Conservation (phyloP, 1,139 yeast genomes). For the Sugiyamaella xylanicola region DNA sequence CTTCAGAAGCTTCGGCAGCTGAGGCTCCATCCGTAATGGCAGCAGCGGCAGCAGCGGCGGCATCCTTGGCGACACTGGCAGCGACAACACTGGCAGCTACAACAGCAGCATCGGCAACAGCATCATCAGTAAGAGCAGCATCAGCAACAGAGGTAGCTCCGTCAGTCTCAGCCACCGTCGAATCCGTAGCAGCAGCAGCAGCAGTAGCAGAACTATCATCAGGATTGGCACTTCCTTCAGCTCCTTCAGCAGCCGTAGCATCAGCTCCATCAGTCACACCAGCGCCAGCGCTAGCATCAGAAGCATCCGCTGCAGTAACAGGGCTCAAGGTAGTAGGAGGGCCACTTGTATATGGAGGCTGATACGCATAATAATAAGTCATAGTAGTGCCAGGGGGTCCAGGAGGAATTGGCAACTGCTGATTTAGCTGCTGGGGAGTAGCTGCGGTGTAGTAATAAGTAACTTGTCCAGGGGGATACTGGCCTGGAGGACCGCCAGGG, state of each 20-base stretch:
- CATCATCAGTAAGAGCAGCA: neutral
- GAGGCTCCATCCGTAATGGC: neutral
- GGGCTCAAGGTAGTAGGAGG: no score
- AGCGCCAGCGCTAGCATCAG: constrained; percentile 1
- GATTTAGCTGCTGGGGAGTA: constrained; percentile 5
- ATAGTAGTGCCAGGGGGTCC: constrained; percentile 2
- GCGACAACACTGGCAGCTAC: neutral
- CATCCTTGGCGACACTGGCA: neutral
- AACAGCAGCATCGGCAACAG: neutral
- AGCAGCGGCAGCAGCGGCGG: constrained; percentile 5
- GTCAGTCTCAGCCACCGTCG: neutral
- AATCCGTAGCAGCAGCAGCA: neutral
- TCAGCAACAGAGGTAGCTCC: neutral
- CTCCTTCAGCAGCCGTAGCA: neutral
- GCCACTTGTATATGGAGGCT: neutral
- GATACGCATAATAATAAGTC: constrained; percentile 10
- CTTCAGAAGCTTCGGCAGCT: neutral
- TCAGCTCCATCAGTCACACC: neutral
- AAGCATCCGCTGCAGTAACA: neutral
- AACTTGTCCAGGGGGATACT: constrained; percentile 8
- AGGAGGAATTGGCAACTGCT: neutral
- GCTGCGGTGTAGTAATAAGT: constrained; percentile 9
- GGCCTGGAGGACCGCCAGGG: constrained; percentile 2
- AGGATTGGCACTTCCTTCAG: no score
- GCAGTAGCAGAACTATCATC: neutral